Evolutionary conservation across 2,329 filamentous ascomycete species (phyloP).

Genomic region (Aspergillus calidoustus): DNA sequence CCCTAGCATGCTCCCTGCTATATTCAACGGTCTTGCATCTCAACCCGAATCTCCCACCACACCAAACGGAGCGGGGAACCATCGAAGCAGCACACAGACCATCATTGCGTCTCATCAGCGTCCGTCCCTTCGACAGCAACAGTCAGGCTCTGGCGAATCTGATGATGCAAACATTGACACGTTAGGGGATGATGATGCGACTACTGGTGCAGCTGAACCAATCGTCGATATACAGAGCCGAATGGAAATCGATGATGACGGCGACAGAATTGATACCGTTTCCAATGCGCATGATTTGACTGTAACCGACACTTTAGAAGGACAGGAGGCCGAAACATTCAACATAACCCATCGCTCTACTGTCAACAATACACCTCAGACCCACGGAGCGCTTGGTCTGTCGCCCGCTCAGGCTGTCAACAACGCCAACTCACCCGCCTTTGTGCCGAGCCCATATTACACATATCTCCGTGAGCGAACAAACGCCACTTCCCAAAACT

Average conservation of each 20-base stretch:
- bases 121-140: slow-evolving; percentile 86
- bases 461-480: slow-evolving; percentile 79
- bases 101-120: slow-evolving; percentile 68
- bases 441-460: slow-evolving; percentile 73
- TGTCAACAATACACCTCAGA: slow-evolving; percentile 69
- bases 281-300: slow-evolving; percentile 74
- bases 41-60: slow-evolving; percentile 92
- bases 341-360: slow-evolving; percentile 88
- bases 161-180: slow-evolving; percentile 85
- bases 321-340: slow-evolving; percentile 87
- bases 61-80: slow-evolving; percentile 69
- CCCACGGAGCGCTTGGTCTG: slow-evolving; percentile 70
- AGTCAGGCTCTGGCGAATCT: slow-evolving; percentile 81
- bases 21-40: slow-evolving; percentile 73
- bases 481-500: slow-evolving; percentile 68
- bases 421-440: slow-evolving; percentile 72
- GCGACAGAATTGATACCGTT: slow-evolving; percentile 73
- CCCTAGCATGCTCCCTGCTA: slow-evolving; percentile 76
- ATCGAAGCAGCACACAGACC: slow-evolving; percentile 59
- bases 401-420: slow-evolving; percentile 68
- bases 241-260: slow-evolving; percentile 87
- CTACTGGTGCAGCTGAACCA: slow-evolving; percentile 62
- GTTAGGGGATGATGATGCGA: slow-evolving; percentile 67
- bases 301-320: slow-evolving; percentile 78
- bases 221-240: slow-evolving; percentile 78